A percentile compares a stretch with the other conserved stretches of the same genome.
phyloP scores from a whole-genome alignment of 1,284 basidiomycete species.

The Marasmius oreades region DNA sequence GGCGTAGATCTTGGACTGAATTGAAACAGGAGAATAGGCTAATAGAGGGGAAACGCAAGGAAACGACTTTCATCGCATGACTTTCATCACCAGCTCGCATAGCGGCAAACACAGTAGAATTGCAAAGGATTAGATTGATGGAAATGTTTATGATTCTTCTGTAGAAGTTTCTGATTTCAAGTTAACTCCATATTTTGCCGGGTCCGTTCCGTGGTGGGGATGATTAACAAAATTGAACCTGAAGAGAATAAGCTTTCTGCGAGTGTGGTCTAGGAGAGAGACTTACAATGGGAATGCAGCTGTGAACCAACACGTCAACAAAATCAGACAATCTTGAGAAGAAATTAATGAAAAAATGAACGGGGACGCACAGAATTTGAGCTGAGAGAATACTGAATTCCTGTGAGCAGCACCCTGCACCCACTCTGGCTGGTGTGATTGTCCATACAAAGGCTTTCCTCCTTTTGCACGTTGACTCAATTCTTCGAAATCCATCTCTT shows the following conservation, averaged over 20 bases:
- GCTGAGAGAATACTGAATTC: conserved; percentile 91
- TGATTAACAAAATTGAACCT: conserved; percentile 96
- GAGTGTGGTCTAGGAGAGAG: neutral
- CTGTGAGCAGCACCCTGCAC: conserved; percentile 87
- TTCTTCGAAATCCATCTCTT: conserved; percentile 73
- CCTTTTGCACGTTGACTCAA: conserved; percentile 66
- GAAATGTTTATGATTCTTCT: conserved; percentile 17
- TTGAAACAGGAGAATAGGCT: too few relatives aligned
- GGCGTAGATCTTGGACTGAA: too few relatives aligned
- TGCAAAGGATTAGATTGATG: neutral
- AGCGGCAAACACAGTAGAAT: neutral
- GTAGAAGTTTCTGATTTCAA: conserved; percentile 25
- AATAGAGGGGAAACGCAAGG: too few relatives aligned
- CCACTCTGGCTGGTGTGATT: conserved; percentile 80
- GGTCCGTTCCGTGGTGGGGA: conserved; percentile 81
- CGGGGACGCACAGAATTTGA: conserved; percentile 82
- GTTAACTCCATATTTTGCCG: conserved; percentile 72
- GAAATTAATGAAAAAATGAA: neutral
- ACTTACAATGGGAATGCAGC: conserved; percentile 68
- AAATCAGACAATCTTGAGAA: conserved; percentile 8
- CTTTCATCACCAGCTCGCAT: neutral
- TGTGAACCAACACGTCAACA: conserved; percentile 23
- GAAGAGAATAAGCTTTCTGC: conserved; percentile 11
- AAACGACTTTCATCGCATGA: too few relatives aligned
- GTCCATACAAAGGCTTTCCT: conserved; percentile 84